Evolutionary conservation across 2,329 filamentous ascomycete genomes (phyloP).

Genomic region (Emergomyces pasteurianus): DNA sequence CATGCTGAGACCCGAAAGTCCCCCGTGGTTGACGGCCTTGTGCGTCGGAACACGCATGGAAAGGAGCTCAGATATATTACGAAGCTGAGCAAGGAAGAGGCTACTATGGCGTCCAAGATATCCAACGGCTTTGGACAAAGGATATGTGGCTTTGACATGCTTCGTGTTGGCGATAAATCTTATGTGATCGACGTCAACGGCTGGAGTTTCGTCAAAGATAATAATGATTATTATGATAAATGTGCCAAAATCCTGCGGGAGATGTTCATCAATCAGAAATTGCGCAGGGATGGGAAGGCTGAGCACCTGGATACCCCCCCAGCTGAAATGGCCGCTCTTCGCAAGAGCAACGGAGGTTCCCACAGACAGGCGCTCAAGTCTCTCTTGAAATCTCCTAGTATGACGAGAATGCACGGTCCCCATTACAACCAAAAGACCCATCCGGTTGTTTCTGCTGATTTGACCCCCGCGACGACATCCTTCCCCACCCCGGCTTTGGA

Average conservation of each 20-base stretch:
- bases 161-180: slow-evolving; percentile 78
- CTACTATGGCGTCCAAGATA: slow-evolving; percentile 77
- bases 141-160: slow-evolving; percentile 89
- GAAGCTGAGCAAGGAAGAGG: slow-evolving; percentile 65
- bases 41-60: slow-evolving; percentile 89
- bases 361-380: slow-evolving; percentile 44
- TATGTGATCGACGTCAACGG: slow-evolving; percentile 99
- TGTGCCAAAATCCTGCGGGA: slow-evolving; percentile 75
- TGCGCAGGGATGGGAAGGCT: slow-evolving; percentile 23
- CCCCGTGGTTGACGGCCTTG: slow-evolving; percentile 89
- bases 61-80: slow-evolving; percentile 97
- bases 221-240: slow-evolving; percentile 94
- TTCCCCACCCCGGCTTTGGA: not conserved
- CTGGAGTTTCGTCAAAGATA: slow-evolving; percentile 99
- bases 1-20: slow-evolving; percentile 96
- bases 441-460: slow-evolving; percentile 36
- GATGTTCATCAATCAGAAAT: slow-evolving; percentile 73
- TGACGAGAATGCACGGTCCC: slow-evolving; percentile 44
- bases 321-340: slow-evolving; percentile 22
- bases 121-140: slow-evolving; percentile 84
- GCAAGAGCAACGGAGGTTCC: slow-evolving; percentile 28
- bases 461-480: slow-evolving; percentile 5
- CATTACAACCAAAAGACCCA: slow-evolving; percentile 31
- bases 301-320: slow-evolving; percentile 24
- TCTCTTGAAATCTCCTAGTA: slow-evolving; percentile 53